A percentile compares a stretch with the other conserved stretches of the same genome.
phyloP scores from a whole-genome alignment of 345 rosid species.

The Gossypium herbaceum region DNA sequence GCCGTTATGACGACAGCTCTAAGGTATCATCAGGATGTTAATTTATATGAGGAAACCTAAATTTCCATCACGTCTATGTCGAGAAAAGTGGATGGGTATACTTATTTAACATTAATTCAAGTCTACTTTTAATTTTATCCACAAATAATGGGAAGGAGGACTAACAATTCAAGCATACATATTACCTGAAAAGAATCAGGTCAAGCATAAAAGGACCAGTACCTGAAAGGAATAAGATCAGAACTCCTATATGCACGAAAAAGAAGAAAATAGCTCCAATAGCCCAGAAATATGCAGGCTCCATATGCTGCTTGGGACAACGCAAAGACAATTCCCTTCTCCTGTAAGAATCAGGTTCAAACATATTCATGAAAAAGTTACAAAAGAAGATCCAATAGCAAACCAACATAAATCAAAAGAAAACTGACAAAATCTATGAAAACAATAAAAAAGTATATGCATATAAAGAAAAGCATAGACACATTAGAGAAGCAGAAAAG shows the following conservation, averaged over 20 bases:
- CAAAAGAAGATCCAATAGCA: constrained; percentile 1
- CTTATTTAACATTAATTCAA: background rate
- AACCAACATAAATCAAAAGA: background rate
- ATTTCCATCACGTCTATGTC: background rate
- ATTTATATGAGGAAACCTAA: background rate
- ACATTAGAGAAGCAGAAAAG: background rate
- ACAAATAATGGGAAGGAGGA: constrained; percentile 1
- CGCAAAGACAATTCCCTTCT: constrained; percentile 61
- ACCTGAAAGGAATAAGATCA: constrained; percentile 87
- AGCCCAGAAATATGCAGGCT: constrained; percentile 64
- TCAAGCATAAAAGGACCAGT: constrained; percentile 15
- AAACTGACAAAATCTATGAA: background rate
- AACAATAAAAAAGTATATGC: background rate
- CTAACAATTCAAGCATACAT: background rate
- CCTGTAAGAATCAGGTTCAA: constrained; percentile 37
- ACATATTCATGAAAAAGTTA: background rate
- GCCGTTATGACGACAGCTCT: background rate
- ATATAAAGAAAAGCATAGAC: background rate
- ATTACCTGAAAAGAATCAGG: constrained; percentile 11
- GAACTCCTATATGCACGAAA: constrained; percentile 37
- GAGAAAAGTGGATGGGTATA: background rate
- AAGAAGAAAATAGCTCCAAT: constrained; percentile 83
- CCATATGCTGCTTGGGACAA: constrained; percentile 85
- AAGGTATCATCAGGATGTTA: background rate
- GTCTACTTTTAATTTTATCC: background rate